phyloP scores from a whole-genome alignment of 805 yeast species.

The Monosporozyma yasuniensis region DNA sequence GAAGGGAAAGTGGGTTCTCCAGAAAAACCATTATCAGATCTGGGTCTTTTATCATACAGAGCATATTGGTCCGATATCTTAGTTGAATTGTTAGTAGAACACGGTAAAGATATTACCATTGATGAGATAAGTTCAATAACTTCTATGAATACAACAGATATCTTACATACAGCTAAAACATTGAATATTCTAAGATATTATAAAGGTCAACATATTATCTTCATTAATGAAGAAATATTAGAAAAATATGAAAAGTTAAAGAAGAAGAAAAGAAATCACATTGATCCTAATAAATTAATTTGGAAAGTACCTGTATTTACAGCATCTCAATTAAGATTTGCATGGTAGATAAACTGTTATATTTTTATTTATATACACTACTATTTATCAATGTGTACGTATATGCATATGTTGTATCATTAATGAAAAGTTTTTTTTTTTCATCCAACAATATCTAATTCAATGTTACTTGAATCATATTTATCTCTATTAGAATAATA shows the following conservation, averaged over 20 bases:
- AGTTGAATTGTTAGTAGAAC: slow-evolving; percentile 61
- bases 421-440: neutral
- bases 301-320: slow-evolving; percentile 96
- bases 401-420: neutral
- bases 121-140: slow-evolving; percentile 84
- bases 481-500: slow-evolving; percentile 58
- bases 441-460: slow-evolving; percentile 23
- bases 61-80: slow-evolving; percentile 95
- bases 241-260: slow-evolving; percentile 62
- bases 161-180: slow-evolving; percentile 86
- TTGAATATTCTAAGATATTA: slow-evolving; percentile 82
- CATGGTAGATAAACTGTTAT: slow-evolving; percentile 50
- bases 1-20: slow-evolving; percentile 94
- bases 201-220: slow-evolving; percentile 90
- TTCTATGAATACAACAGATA: slow-evolving; percentile 94
- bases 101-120: slow-evolving; percentile 59
- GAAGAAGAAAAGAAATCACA: slow-evolving; percentile 63
- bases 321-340: slow-evolving; percentile 90
- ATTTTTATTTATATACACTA: slow-evolving; percentile 1
- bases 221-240: slow-evolving; percentile 73
- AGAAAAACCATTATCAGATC: slow-evolving; percentile 91
- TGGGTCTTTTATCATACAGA: slow-evolving; percentile 86
- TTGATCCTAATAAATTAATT: slow-evolving; percentile 59
- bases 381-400: neutral
- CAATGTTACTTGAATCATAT: slow-evolving; percentile 30